These are phyloP conservation scores for Berberis thunbergii DNA, from an alignment of 164 flowering plant species.

Conservation along the genomic window DNA sequence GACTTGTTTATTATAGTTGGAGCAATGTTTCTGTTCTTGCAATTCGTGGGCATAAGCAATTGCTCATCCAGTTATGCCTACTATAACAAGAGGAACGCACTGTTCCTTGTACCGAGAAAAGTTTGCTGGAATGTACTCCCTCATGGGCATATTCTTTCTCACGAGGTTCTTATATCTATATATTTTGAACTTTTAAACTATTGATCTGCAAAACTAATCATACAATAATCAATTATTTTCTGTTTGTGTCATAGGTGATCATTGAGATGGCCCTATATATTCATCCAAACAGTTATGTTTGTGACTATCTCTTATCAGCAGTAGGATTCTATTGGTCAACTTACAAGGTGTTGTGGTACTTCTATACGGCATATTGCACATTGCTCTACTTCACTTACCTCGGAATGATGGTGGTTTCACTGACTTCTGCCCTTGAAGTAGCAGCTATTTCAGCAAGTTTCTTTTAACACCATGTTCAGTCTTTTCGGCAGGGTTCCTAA, in stretches of 20 bases:
- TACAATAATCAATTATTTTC: neutral
- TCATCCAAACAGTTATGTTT: slow-evolving; percentile 1
- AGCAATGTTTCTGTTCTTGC: neutral
- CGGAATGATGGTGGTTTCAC: neutral
- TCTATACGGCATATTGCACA: neutral
- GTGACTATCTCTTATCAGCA: slow-evolving; percentile 4
- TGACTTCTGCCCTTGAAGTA: neutral
- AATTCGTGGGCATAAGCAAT: neutral
- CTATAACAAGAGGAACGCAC: neutral
- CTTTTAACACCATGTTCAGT: slow-evolving; percentile 1
- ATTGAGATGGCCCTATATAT: slow-evolving; percentile 2
- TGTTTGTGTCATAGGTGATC: neutral
- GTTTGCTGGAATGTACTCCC: slow-evolving; percentile 3
- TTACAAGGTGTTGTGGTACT: slow-evolving; percentile 4
- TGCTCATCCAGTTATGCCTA: neutral
- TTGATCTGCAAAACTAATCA: neutral
- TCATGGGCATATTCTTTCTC: slow-evolving; percentile 1
- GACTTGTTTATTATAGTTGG: slow-evolving; percentile 1
- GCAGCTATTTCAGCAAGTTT: neutral
- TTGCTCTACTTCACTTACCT: slow-evolving; percentile 4
- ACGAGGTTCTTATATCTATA: neutral
- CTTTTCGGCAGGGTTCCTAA: slow-evolving; percentile 1
- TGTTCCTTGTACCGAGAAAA: slow-evolving; percentile 1
- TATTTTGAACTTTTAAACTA: neutral
- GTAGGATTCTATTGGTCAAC: slow-evolving; percentile 1